These are phyloP conservation scores for Collybia mongolica DNA, from an alignment of 768 basidiomycete genomes.

Conservation along the genomic window DNA sequence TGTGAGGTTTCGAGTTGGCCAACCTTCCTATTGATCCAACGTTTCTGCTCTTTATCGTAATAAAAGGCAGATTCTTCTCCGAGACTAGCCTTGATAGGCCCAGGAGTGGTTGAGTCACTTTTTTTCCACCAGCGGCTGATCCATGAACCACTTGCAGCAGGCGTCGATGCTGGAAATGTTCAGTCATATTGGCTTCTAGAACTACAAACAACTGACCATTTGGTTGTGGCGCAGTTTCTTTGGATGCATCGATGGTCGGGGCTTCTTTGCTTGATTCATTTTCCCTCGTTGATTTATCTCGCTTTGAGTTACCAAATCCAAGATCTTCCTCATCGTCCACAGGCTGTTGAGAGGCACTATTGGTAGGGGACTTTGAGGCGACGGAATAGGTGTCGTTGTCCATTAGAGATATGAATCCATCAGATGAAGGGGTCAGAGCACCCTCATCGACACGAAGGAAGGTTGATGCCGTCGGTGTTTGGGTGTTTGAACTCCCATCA, in stretches of 20 bases:
- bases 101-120: constrained; percentile 47
- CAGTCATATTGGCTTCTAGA: neutral
- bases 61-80: constrained; percentile 90
- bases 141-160: constrained; percentile 61
- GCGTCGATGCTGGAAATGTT: constrained; percentile 8
- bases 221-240: constrained; percentile 14
- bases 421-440: constrained; percentile 37
- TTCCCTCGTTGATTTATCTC: constrained; percentile 28
- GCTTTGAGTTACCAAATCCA: constrained; percentile 79
- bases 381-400: constrained; percentile 51
- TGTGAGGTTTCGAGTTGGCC: constrained; percentile 9
- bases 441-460: constrained; percentile 58
- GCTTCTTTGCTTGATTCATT: constrained; percentile 22
- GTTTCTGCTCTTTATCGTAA: constrained; percentile 92
- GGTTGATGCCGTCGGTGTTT: constrained; percentile 68
- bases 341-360: constrained; percentile 9
- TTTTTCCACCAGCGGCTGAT: constrained; percentile 81
- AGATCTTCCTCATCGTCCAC: constrained; percentile 81
- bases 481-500: constrained; percentile 28
- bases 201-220: constrained; percentile 21
- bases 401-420: constrained; percentile 85
- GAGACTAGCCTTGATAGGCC: constrained; percentile 86
- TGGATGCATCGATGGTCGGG: constrained; percentile 3
- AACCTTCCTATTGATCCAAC: constrained; percentile 96
- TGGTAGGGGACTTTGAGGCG: constrained; percentile 20